phyloP scores from a whole-genome alignment of 2,329 filamentous ascomycete genomes.

The Clonostachys rhizophaga region DNA sequence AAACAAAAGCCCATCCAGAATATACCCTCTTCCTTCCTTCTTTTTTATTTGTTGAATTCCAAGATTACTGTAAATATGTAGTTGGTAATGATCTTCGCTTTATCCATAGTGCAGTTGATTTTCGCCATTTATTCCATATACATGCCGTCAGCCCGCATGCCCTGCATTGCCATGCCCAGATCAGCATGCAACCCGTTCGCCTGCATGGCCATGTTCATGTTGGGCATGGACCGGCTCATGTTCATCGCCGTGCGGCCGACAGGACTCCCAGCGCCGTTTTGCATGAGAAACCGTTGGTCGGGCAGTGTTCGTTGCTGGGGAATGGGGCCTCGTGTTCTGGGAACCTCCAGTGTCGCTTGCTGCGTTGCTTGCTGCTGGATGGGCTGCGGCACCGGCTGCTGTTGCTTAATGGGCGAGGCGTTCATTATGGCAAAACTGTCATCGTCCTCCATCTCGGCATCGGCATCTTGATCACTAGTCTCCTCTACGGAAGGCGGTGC shows the following conservation, averaged over 20 bases:
- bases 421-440: constrained; percentile 48
- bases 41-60: neutral
- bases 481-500: constrained; percentile 36
- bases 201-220: constrained; percentile 36
- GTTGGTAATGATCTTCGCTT: neutral
- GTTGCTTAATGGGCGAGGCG: constrained; percentile 26
- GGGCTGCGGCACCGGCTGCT: constrained; percentile 18
- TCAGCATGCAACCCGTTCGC: constrained; percentile 33
- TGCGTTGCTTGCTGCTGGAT: constrained; percentile 32
- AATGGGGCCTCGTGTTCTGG: constrained; percentile 29
- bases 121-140: constrained; percentile 38
- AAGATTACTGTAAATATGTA: neutral
- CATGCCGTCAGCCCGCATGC: constrained; percentile 42
- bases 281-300: constrained; percentile 36
- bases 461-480: constrained; percentile 38
- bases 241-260: constrained; percentile 27
- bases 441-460: constrained; percentile 54
- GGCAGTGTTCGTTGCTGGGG: constrained; percentile 15
- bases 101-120: neutral
- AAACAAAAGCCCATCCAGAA: neutral
- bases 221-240: constrained; percentile 39
- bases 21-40: neutral
- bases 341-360: constrained; percentile 35
- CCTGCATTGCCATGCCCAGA: constrained; percentile 39
- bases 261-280: constrained; percentile 28